Evolutionary conservation across 2,329 filamentous ascomycete genomes (phyloP), one percentile per base, ranked within the genome.

Genomic region (Colletotrichum melonis): DNA sequence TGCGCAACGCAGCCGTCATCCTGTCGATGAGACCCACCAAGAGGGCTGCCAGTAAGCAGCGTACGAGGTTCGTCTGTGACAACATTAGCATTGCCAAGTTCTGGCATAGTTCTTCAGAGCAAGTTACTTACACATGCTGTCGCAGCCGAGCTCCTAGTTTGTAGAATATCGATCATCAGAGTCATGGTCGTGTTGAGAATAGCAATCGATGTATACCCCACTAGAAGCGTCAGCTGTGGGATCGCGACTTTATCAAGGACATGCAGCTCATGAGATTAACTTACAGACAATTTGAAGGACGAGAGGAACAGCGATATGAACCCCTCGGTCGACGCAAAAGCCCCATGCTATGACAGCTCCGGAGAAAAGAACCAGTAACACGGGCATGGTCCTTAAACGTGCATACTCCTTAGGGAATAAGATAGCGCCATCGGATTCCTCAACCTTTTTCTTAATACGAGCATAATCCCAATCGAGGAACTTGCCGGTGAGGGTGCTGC

Each of bases 181-280:
- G 79, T 81, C 76, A 80, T 80, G 0, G 79, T 81, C 0, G 78
- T 77, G 68, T 80, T 81, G 4, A 81, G 77, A 4, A 81, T 78
- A 12, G 78, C 70, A 9, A 81, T 80, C 0, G 78, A 80, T 1
- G 77, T 78, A 63, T 77, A 81, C 22, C 80, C 80, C 57, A 80
- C 78, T 78, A 38, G 19, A 5, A 7, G 24, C 5, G n/a, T 49
- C 69, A 71, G 35, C 16, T 22, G 7, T 49, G 42, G 8, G n/a
- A 49, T 49, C 19, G 5, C 16, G 12, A n/a, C 26, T 26, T 26
- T 26, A 26, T 26, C 26, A 26, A 26, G 26, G 26, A 26, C 26
- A 26, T 26, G 26, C 26, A 26, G 58, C 58, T 7, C 6, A 49
- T 24, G 26, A 19, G 9, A 4, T 12, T 2, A 5, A 76, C 78